Percentiles rank a stretch among this genome's conserved stretches.
Conservation (phyloP, 164 flowering plant species). For the Litsea cubeba region DNA sequence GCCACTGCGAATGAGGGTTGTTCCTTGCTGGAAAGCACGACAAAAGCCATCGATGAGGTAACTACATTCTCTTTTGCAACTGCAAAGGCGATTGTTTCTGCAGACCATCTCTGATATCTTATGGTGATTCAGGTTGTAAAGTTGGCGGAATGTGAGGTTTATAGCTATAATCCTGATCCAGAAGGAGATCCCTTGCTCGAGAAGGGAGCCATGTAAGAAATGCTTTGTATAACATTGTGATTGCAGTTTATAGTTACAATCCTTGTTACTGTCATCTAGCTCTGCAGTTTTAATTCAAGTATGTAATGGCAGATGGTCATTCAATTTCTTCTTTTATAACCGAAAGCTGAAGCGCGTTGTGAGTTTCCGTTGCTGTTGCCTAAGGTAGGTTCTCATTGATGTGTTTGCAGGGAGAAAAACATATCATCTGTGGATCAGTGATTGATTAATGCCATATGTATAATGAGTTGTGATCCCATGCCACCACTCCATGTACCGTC, state of each 20-base stretch:
- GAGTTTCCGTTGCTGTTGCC: slow-evolving; percentile 74
- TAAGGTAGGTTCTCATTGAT: slow-evolving; percentile 48
- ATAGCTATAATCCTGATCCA: slow-evolving; percentile 71
- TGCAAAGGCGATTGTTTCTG: slow-evolving; percentile 1
- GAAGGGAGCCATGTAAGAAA: slow-evolving; percentile 77
- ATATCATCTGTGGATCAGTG: neutral
- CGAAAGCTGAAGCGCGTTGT: slow-evolving; percentile 84
- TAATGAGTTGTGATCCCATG: neutral
- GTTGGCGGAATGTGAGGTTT: slow-evolving; percentile 82
- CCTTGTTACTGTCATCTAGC: neutral
- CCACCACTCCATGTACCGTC: too few relatives aligned
- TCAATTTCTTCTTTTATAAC: slow-evolving; percentile 87
- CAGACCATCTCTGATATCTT: slow-evolving; percentile 11
- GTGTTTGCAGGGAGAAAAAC: neutral
- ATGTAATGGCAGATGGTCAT: slow-evolving; percentile 76
- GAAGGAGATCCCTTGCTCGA: slow-evolving; percentile 84
- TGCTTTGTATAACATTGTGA: neutral
- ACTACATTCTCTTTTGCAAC: slow-evolving; percentile 1
- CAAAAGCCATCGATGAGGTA: slow-evolving; percentile 89
- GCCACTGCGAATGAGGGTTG: slow-evolving; percentile 45
- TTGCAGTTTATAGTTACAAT: neutral
- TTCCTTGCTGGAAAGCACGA: slow-evolving; percentile 55
- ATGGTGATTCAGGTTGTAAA: slow-evolving; percentile 66
- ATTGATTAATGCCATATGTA: neutral
- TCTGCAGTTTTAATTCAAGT: neutral